phyloP scores from a whole-genome alignment of 169 alveolate genomes.

The Eimeria zaria region DNA sequence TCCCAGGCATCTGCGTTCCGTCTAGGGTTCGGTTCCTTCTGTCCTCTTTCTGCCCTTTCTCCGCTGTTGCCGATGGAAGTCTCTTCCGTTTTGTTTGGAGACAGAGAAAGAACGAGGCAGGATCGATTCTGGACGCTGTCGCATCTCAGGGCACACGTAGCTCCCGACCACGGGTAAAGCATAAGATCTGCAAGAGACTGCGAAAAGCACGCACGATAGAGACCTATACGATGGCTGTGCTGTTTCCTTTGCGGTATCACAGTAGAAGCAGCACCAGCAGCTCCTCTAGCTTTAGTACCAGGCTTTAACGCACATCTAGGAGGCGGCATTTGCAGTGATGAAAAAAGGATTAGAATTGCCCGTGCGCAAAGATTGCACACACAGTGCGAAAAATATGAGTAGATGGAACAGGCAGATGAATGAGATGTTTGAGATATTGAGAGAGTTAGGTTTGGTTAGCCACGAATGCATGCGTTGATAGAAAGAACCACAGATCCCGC shows the following conservation, averaged over 20 bases:
- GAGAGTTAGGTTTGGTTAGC: too few species aligned
- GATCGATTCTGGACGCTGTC: constrained; percentile 79
- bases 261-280: background rate
- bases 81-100: constrained; percentile 68
- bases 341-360: background rate
- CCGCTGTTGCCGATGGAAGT: constrained; percentile 72
- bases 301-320: background rate
- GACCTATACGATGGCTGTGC: background rate
- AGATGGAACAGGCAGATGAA: background rate
- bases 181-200: background rate
- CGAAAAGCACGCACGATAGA: background rate
- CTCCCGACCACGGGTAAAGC: constrained; percentile 84
- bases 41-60: constrained; percentile 74
- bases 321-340: background rate
- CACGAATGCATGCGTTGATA: too few species aligned
- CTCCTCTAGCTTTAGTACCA: background rate
- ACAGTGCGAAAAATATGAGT: background rate
- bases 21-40: constrained; percentile 73
- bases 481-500: background rate
- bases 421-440: background rate
- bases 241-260: background rate
- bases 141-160: constrained; percentile 78
- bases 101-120: constrained; percentile 59
- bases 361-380: background rate
- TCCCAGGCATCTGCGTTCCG: constrained; percentile 83